Conservation (phyloP, 495 filamentous ascomycete genomes). For the Xylaria curta region DNA sequence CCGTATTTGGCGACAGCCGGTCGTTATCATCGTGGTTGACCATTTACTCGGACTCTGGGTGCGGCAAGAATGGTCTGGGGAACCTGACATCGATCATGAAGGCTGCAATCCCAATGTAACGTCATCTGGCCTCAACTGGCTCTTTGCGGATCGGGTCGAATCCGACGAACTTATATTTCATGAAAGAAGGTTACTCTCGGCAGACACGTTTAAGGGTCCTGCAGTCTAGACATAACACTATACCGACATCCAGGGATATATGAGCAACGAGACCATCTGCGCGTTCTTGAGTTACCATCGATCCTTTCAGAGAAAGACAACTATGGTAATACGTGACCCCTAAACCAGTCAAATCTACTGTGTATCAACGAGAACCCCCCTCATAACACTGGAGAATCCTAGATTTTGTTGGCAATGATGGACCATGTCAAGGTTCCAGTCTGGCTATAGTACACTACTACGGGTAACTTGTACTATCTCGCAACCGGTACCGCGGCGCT, state of each 20-base stretch:
- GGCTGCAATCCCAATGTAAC: slow-evolving; percentile 12
- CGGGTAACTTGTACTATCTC: background rate
- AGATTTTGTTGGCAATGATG: slow-evolving; percentile 2
- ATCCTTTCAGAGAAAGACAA: background rate
- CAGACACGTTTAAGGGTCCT: background rate
- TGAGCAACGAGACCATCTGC: background rate
- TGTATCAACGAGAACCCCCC: background rate
- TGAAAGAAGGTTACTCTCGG: slow-evolving; percentile 18
- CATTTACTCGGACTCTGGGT: background rate
- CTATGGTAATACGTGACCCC: background rate
- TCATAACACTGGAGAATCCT: background rate
- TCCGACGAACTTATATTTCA: background rate
- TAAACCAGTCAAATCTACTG: background rate
- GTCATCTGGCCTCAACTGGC: slow-evolving; percentile 10
- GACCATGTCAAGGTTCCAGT: slow-evolving; percentile 3
- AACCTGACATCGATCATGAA: slow-evolving; percentile 12
- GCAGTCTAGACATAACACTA: slow-evolving; percentile 1
- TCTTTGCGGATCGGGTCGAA: slow-evolving; percentile 13
- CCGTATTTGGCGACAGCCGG: slow-evolving; percentile 1
- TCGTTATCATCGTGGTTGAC: slow-evolving; percentile 5
- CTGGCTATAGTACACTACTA: background rate
- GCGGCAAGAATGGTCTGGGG: slow-evolving; percentile 22
- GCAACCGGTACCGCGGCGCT: background rate
- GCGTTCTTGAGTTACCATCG: background rate
- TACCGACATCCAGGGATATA: background rate